Percentiles rank a stretch among this genome's conserved stretches.
phyloP scores from a whole-genome alignment of 2,329 filamentous ascomycete genomes.

The Plenodomus lindquistii region DNA sequence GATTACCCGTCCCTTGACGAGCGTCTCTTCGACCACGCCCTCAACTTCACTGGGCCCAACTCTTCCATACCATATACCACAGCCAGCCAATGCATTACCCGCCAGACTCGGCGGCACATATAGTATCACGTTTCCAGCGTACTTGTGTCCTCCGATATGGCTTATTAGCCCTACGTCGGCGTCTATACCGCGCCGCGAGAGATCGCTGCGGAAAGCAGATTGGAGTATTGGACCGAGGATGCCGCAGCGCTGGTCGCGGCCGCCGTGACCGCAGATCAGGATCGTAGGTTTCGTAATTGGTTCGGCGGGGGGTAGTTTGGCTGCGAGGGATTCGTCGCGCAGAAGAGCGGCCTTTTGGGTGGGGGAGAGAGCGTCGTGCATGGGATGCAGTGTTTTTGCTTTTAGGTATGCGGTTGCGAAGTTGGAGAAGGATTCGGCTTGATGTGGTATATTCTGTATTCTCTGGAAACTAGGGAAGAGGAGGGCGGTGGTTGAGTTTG shows the following conservation, averaged over 20 bases:
- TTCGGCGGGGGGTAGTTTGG: constrained; percentile 58
- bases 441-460: constrained; percentile 69
- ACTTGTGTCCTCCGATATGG: constrained; percentile 84
- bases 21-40: constrained; percentile 72
- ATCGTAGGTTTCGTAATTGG: constrained; percentile 52
- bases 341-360: constrained; percentile 51
- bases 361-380: constrained; percentile 61
- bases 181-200: constrained; percentile 55
- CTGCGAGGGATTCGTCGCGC: constrained; percentile 54
- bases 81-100: constrained; percentile 65
- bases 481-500: constrained; percentile 57
- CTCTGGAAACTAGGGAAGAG: constrained; percentile 85
- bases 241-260: constrained; percentile 81
- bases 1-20: constrained; percentile 69
- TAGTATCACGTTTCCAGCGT: constrained; percentile 81
- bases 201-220: constrained; percentile 67
- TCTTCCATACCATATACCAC: constrained; percentile 81
- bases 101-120: constrained; percentile 66
- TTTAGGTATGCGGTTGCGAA: constrained; percentile 70
- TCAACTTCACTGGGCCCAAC: constrained; percentile 77
- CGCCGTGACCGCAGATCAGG: constrained; percentile 85
- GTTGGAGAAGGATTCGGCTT: constrained; percentile 57
- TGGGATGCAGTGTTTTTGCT: constrained; percentile 63
- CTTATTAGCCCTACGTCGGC: constrained; percentile 72
- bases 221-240: constrained; percentile 74